phyloP scores from a whole-genome alignment of 2,329 filamentous ascomycete genomes.

The Exophiala lecanii-corni region DNA sequence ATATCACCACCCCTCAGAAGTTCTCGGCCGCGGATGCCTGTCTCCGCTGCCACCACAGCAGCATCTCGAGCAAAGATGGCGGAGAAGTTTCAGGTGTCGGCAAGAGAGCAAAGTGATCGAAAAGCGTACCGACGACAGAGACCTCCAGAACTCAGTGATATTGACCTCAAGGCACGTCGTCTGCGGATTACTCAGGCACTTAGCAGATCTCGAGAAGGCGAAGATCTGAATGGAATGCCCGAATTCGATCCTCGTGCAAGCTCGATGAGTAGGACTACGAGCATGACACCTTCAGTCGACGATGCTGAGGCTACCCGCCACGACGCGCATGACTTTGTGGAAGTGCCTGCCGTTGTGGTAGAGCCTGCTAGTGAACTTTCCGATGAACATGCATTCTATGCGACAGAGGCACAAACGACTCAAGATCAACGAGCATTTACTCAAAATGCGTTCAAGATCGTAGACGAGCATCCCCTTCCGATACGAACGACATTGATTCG shows the following conservation, averaged over 20 bases:
- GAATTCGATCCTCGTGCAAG: conserved; percentile 1
- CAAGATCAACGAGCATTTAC: conserved; percentile 26
- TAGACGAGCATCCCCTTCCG: conserved; percentile 8
- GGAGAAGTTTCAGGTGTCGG: conserved; percentile 49
- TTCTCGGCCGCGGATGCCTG: conserved; percentile 73
- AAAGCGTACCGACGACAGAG: conserved; percentile 37
- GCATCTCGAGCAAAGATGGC: conserved; percentile 63
- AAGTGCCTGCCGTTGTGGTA: conserved; percentile 22
- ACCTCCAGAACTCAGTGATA: conserved; percentile 63
- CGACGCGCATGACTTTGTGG: background rate
- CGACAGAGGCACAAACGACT: conserved; percentile 6
- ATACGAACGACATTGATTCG: conserved; percentile 35
- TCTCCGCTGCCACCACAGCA: conserved; percentile 69
- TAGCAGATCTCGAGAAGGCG: conserved; percentile 49
- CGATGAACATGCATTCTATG: conserved; percentile 18
- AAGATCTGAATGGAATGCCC: conserved; percentile 15
- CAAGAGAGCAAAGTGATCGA: conserved; percentile 35
- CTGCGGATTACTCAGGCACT: conserved; percentile 81
- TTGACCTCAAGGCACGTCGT: conserved; percentile 78
- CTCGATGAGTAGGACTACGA: conserved; percentile 13
- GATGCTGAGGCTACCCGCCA: conserved; percentile 11
- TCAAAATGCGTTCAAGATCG: conserved; percentile 25
- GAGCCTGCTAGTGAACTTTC: conserved; percentile 9
- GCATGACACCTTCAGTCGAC: conserved; percentile 14
- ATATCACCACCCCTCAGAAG: conserved; percentile 75